A percentile compares a stretch with the other conserved stretches of the same genome.
These are phyloP conservation scores for Periconia sp. DNA, from an alignment of 2,329 filamentous ascomycete genomes.

Conservation along the genomic window DNA sequence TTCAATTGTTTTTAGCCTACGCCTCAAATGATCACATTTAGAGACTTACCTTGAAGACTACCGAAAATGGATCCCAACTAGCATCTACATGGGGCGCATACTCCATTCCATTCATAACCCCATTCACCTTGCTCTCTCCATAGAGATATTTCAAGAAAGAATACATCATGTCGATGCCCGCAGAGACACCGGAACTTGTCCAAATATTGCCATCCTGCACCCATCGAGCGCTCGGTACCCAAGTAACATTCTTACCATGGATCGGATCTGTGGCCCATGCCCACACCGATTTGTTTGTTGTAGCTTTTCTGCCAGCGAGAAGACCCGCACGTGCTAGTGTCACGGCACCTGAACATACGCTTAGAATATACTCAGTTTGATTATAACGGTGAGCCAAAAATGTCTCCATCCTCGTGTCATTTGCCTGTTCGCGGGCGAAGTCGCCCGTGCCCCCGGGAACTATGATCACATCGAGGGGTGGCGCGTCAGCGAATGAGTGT, in stretches of 20 bases:
- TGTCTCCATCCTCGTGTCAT: conserved; percentile 43
- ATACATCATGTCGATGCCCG: conserved; percentile 65
- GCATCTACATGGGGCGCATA: conserved; percentile 60
- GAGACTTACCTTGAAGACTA: conserved; percentile 20
- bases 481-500: conserved; percentile 58
- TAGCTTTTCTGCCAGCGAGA: conserved; percentile 63
- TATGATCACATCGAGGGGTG: conserved; percentile 63
- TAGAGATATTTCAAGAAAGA: conserved; percentile 60
- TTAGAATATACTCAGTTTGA: conserved; percentile 61
- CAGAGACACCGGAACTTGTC: conserved; percentile 66
- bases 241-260: conserved; percentile 58
- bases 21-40: not conserved
- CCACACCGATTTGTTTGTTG: conserved; percentile 68
- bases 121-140: conserved; percentile 55
- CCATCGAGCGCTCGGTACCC: conserved; percentile 67
- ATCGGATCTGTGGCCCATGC: conserved; percentile 42
- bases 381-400: conserved; percentile 57
- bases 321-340: conserved; percentile 63
- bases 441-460: conserved; percentile 66
- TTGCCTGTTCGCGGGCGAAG: conserved; percentile 19
- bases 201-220: conserved; percentile 68
- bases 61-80: conserved; percentile 59
- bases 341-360: conserved; percentile 67
- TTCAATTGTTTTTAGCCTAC: not conserved
- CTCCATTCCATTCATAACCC: conserved; percentile 59